Evolutionary conservation across 257 asterid species (phyloP).

Genomic region (Rauvolfia tetraphylla): DNA sequence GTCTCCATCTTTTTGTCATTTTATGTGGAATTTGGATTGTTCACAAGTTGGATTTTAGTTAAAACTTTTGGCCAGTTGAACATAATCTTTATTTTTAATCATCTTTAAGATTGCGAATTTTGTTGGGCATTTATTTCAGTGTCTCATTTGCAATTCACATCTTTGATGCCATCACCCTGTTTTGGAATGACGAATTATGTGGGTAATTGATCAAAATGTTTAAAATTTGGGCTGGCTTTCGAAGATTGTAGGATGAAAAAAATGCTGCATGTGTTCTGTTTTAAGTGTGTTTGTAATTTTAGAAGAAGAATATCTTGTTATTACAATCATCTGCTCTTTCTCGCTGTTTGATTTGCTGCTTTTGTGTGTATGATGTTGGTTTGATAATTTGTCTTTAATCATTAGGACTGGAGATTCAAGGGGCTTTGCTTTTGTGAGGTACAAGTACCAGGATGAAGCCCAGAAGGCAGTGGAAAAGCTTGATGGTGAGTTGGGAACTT

Average conservation of each 20-base stretch:
- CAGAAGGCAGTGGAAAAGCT: constrained; percentile 89
- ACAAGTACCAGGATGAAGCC: constrained; percentile 96
- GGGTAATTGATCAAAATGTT: neutral
- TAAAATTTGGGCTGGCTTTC: neutral
- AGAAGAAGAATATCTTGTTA: neutral
- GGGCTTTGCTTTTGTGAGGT: constrained; percentile 95
- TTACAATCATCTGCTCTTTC: too few relatives aligned
- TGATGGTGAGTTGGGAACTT: constrained; percentile 53
- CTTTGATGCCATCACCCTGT: neutral
- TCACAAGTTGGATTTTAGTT: neutral
- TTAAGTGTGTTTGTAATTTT: neutral
- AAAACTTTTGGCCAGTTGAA: neutral
- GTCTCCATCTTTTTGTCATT: neutral
- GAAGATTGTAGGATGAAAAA: neutral
- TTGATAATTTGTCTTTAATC: neutral
- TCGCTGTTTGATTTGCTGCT: neutral
- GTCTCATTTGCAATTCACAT: neutral
- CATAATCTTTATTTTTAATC: neutral
- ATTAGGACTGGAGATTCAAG: constrained; percentile 95
- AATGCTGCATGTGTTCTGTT: neutral
- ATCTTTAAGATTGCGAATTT: neutral
- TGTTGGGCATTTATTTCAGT: neutral
- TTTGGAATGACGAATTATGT: neutral
- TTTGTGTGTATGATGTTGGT: neutral
- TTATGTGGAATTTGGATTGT: neutral